Base-by-base conservation (phyloP, 345 rosid genomes). In the Passiflora organensis region DNA sequence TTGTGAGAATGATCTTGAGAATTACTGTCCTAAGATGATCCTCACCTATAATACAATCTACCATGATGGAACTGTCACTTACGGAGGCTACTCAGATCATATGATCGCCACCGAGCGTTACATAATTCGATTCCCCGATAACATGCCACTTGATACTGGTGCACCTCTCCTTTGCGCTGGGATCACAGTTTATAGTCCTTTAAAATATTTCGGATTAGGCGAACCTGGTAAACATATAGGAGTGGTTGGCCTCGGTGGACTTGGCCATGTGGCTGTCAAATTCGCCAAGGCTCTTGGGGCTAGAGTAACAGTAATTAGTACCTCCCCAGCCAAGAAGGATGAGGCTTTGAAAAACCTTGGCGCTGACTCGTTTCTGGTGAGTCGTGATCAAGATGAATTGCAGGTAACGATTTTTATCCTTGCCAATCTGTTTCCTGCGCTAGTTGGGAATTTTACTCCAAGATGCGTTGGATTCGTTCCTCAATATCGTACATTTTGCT, bases 111-210 rank as follows among this genome's bases (percentile, higher is more conserved):
- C 43, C 4, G 50, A 56, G 49, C 60, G 43, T 15, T 56, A 39
- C 50, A 43, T 56, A 5, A 49, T 56, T 16, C 36, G 18, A 0
- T 8, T 56, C 14, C 60, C 60, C 2, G 60, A 56, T 9, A 42
- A 16, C 60, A 43, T 56, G 41, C 60, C 60, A 24, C 37, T 43
- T 16, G 51, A 56, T 3, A 22, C 60, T 0, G 60, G 41, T 17
- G 60, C 60, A 10, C 60, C 60, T 43, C 50, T 56, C 13, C 49
- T 56, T 10, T 56, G 60, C 19, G 60, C 60, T 1, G 60, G 60
- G 45, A 56, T 56, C 8, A 56, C 60, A 6, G 60, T 56, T 16
- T 56, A 56, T 32, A 56, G 60, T 14, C 60, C 60, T 10, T 5
- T 56, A 21, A 56, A 36, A 32, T 37, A 53, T 53, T 53, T 9